Evolutionary conservation across 2,329 filamentous ascomycete species (phyloP).

Genomic region (Fusarium newnesense): DNA sequence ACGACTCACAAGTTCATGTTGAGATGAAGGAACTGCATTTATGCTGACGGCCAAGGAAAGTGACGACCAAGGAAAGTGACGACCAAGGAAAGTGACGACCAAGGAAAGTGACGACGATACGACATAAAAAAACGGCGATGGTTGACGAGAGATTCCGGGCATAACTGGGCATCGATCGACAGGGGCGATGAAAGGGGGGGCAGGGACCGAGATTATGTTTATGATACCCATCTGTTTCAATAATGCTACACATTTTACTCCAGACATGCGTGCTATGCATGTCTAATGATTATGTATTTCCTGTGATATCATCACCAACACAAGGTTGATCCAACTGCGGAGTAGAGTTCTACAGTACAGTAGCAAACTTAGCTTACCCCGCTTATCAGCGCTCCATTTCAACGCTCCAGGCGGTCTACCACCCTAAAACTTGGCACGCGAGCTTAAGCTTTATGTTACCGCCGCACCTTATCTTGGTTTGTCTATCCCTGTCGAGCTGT

Average conservation of each 20-base stretch:
- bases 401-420: not conserved
- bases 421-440: conserved; percentile 21
- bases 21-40: not conserved
- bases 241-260: not conserved
- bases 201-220: not conserved
- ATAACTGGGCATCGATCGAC: not conserved
- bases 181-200: not conserved
- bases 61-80: not conserved
- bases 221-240: conserved; percentile 9
- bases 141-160: not conserved
- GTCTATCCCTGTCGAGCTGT: not conserved
- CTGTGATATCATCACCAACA: conserved; percentile 4
- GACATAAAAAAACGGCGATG: not conserved
- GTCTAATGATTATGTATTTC: not conserved
- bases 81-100: no score
- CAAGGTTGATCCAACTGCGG: not conserved
- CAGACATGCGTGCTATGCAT: not conserved
- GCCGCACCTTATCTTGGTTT: conserved; percentile 32
- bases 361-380: not conserved
- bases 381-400: not conserved
- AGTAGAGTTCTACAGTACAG: not conserved
- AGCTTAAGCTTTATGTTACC: conserved; percentile 3
- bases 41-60: not conserved
- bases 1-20: not conserved
- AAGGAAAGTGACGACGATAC: not conserved